Percentiles rank a stretch among this genome's conserved stretches.
phyloP scores from a whole-genome alignment of 441 rosid species.

The Eruca vesicaria region DNA sequence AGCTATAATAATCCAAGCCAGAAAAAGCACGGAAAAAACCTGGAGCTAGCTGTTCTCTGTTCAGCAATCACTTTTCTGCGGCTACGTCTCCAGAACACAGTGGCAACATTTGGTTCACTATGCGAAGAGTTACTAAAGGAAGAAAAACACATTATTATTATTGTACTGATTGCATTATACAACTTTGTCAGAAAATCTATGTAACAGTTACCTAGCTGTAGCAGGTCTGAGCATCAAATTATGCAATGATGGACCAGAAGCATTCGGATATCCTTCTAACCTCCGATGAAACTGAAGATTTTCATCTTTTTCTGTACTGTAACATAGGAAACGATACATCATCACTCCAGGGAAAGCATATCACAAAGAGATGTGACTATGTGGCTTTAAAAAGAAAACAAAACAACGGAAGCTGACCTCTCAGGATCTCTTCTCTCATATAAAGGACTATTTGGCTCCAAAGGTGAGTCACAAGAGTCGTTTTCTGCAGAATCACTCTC shows the following conservation, averaged over 20 bases:
- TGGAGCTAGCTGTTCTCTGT: constrained; percentile 98
- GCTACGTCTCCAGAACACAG: constrained; percentile 91
- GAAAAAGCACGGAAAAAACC: constrained; percentile 53
- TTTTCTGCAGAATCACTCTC: constrained; percentile 99
- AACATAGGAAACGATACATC: background rate
- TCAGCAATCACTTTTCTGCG: constrained; percentile 97
- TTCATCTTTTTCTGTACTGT: constrained; percentile 69
- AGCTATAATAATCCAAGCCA: constrained; percentile 12
- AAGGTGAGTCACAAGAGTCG: constrained; percentile 98
- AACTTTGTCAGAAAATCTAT: constrained; percentile 6
- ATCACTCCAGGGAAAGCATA: background rate
- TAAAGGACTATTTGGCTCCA: constrained; percentile 99
- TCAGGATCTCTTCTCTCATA: constrained; percentile 88
- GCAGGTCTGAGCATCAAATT: constrained; percentile 69
- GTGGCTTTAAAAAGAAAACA: constrained; percentile 7
- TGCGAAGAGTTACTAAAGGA: constrained; percentile 71
- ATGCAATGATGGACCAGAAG: constrained; percentile 43
- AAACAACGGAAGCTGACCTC: constrained; percentile 50
- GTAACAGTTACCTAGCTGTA: constrained; percentile 55
- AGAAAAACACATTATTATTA: constrained; percentile 10
- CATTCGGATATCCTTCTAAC: constrained; percentile 67
- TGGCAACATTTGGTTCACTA: constrained; percentile 93
- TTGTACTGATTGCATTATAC: constrained; percentile 1
- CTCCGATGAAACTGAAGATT: constrained; percentile 65
- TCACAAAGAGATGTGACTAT: background rate